phyloP scores from a whole-genome alignment of 2,329 filamentous ascomycete genomes.

The Aspergillus fructus region DNA sequence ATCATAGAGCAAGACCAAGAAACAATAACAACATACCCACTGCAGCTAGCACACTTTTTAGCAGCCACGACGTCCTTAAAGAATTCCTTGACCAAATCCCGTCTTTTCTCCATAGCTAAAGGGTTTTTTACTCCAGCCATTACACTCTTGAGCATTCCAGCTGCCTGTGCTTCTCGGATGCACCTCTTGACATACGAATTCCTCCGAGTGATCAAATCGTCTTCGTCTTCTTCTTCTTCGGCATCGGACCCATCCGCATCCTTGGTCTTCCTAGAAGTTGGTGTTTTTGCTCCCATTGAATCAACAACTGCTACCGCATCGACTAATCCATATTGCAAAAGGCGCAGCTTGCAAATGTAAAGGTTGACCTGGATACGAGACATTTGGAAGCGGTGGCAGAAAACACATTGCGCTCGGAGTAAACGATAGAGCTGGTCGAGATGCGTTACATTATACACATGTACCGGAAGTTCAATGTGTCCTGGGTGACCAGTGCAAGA shows the following conservation, averaged over 20 bases:
- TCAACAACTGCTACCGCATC: slow-evolving; percentile 64
- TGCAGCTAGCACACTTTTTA: slow-evolving; percentile 68
- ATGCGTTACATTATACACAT: slow-evolving; percentile 95
- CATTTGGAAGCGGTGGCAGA: slow-evolving; percentile 84
- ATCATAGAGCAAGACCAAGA: not conserved
- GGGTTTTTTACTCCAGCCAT: slow-evolving; percentile 71
- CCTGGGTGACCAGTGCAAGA: slow-evolving; percentile 90
- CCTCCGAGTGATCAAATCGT: slow-evolving; percentile 54
- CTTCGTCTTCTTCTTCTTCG: slow-evolving; percentile 58
- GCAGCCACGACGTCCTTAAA: slow-evolving; percentile 68
- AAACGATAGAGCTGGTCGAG: slow-evolving; percentile 88
- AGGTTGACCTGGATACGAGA: slow-evolving; percentile 73
- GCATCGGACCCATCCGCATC: slow-evolving; percentile 63
- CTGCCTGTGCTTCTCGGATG: slow-evolving; percentile 60
- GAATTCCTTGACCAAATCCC: slow-evolving; percentile 77
- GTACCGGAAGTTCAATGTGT: slow-evolving; percentile 90
- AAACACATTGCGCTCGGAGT: slow-evolving; percentile 82
- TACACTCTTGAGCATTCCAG: slow-evolving; percentile 42
- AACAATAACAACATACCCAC: slow-evolving; percentile 43
- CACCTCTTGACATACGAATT: slow-evolving; percentile 70
- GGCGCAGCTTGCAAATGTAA: slow-evolving; percentile 78
- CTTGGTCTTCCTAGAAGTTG: slow-evolving; percentile 45
- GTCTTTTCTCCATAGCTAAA: slow-evolving; percentile 73
- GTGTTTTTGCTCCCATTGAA: slow-evolving; percentile 44
- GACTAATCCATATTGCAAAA: slow-evolving; percentile 81